Conservation (phyloP, 2,329 filamentous ascomycete species). For the Phoma sp. region DNA sequence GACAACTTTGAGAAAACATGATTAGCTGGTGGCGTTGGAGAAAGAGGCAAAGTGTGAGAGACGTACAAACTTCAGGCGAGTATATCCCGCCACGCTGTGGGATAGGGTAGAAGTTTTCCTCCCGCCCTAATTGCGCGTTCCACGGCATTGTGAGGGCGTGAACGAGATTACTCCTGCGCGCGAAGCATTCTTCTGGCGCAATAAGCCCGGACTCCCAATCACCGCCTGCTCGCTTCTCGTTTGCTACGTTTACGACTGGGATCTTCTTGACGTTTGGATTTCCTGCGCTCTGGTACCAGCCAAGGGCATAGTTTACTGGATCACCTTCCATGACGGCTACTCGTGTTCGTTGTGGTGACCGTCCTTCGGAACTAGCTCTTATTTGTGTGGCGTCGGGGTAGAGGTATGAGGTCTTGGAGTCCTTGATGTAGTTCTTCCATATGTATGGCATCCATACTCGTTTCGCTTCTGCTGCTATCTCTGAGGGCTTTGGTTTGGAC, state of each 20-base stretch:
- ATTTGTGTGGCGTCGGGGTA: slow-evolving; percentile 52
- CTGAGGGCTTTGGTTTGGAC: slow-evolving; percentile 67
- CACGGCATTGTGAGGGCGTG: slow-evolving; percentile 69
- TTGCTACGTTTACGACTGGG: slow-evolving; percentile 74
- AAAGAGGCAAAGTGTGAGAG: background rate
- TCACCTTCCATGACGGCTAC: slow-evolving; percentile 55
- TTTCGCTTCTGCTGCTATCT: slow-evolving; percentile 77
- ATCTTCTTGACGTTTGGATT: slow-evolving; percentile 50
- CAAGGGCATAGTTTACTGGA: slow-evolving; percentile 60
- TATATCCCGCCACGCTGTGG: slow-evolving; percentile 72
- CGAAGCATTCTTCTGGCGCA: slow-evolving; percentile 74
- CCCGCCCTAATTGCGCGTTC: slow-evolving; percentile 39
- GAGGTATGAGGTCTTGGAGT: slow-evolving; percentile 65
- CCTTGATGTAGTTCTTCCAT: slow-evolving; percentile 59
- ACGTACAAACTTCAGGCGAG: slow-evolving; percentile 69
- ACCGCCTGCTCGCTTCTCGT: slow-evolving; percentile 77
- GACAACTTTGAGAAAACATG: slow-evolving; percentile 58
- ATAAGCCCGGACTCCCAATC: slow-evolving; percentile 74
- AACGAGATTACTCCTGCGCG: slow-evolving; percentile 74
- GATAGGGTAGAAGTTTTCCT: slow-evolving; percentile 70
- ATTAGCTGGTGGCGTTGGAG: background rate
- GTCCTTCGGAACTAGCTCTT: slow-evolving; percentile 56
- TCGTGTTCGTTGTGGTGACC: slow-evolving; percentile 48
- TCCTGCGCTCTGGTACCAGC: slow-evolving; percentile 57
- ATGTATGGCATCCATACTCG: slow-evolving; percentile 71